Conservation (phyloP, 176 grass and related monocot species). For the Aegilops sharonensis region DNA sequence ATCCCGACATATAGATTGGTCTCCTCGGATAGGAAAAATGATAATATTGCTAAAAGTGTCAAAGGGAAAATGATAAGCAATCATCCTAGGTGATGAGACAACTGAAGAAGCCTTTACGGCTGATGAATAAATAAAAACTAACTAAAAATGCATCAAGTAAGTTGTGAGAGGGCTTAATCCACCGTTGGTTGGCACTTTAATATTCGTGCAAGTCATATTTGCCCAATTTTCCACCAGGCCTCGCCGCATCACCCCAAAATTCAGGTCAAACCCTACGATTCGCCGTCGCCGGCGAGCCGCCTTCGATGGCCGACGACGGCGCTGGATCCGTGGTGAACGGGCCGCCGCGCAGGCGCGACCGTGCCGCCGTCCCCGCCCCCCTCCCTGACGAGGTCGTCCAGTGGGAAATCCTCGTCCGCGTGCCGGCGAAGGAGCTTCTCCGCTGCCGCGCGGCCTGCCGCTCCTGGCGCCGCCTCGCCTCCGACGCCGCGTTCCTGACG, state of each 20-base stretch:
- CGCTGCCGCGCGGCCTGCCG: background rate
- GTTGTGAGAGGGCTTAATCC: too few species aligned
- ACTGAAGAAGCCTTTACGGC: too few species aligned
- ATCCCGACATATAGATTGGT: too few species aligned
- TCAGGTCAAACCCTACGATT: background rate
- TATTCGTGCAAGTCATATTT: background rate
- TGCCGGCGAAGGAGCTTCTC: background rate
- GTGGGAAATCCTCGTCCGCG: background rate
- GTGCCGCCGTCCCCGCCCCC: background rate
- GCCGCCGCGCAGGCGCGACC: background rate
- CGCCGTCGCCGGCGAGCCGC: background rate
- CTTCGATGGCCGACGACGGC: background rate
- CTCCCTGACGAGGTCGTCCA: background rate
- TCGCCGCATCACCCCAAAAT: background rate
- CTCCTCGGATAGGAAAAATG: too few species aligned
- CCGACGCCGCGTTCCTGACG: background rate
- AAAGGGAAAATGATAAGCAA: too few species aligned
- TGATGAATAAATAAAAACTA: too few species aligned
- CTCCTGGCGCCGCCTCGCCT: background rate
- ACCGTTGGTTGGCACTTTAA: background rate
- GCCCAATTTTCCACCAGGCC: background rate
- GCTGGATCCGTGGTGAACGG: background rate
- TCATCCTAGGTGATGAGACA: too few species aligned
- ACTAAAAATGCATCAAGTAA: too few species aligned
- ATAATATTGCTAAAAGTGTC: too few species aligned